These are phyloP conservation scores for Mucor lusitanicus DNA, from an alignment of 371 early-diverging fungal species.

Conservation along the genomic window DNA sequence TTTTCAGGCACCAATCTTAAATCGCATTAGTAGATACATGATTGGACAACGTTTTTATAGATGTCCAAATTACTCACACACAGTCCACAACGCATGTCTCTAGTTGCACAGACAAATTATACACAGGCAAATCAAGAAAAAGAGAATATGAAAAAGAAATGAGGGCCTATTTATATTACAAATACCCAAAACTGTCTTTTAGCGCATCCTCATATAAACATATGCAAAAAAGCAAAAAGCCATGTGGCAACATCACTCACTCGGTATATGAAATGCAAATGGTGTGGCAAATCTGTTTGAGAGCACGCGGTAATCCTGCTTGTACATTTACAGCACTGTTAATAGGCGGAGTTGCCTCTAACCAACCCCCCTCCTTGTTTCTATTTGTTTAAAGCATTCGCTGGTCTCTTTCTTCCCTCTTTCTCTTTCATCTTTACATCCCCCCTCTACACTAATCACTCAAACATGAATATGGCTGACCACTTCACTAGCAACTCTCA, in stretches of 20 bases:
- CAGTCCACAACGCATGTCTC: background rate
- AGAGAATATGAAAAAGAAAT: background rate
- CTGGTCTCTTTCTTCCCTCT: background rate
- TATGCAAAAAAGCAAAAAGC: background rate
- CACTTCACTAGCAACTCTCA: background rate
- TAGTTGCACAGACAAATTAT: background rate
- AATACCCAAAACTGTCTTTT: background rate
- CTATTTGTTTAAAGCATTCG: background rate
- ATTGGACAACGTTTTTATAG: background rate
- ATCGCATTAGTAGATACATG: background rate
- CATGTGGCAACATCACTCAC: background rate
- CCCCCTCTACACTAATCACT: background rate
- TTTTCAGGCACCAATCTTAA: background rate
- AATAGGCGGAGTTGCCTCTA: background rate
- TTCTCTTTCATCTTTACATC: background rate
- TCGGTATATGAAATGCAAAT: background rate
- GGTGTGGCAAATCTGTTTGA: constrained; percentile 2
- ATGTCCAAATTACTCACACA: background rate
- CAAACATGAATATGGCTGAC: background rate
- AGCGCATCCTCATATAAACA: background rate
- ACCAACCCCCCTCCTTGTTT: background rate
- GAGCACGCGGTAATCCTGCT: background rate
- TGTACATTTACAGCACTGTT: background rate
- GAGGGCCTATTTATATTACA: background rate
- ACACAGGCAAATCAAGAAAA: background rate